Percentiles rank a stretch among this genome's conserved stretches.
Evolutionary conservation across 805 yeast genomes (phyloP).

Genomic region (Candida coquimbonensis): DNA sequence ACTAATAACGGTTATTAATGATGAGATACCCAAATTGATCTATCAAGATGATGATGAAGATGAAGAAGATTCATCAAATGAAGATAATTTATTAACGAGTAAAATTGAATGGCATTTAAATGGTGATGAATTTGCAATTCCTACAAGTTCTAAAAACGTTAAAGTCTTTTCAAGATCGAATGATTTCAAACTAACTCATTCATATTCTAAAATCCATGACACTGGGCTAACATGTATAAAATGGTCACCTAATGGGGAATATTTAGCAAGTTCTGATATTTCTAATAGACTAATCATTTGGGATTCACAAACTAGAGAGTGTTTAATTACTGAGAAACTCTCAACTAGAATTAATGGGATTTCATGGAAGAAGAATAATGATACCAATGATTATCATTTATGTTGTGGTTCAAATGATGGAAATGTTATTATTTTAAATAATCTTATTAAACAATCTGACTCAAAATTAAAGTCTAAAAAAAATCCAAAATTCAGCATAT

Average conservation of each 20-base stretch:
- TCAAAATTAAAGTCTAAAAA: background rate
- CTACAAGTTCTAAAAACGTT: slow-evolving; percentile 43
- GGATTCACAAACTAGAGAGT: slow-evolving; percentile 36
- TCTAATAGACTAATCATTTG: slow-evolving; percentile 49
- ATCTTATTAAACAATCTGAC: slow-evolving; percentile 19
- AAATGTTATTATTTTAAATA: slow-evolving; percentile 30
- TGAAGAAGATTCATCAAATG: slow-evolving; percentile 23
- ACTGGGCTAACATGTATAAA: slow-evolving; percentile 29
- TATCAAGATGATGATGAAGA: slow-evolving; percentile 33
- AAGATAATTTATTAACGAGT: slow-evolving; percentile 40
- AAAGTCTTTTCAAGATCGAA: slow-evolving; percentile 29
- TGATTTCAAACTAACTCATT: slow-evolving; percentile 9
- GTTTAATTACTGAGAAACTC: slow-evolving; percentile 26
- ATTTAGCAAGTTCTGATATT: slow-evolving; percentile 52
- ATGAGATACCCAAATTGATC: slow-evolving; percentile 33
- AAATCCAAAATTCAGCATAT: background rate
- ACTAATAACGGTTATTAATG: slow-evolving; percentile 37
- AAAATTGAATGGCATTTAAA: slow-evolving; percentile 63
- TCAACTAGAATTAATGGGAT: slow-evolving; percentile 24
- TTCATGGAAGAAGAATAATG: slow-evolving; percentile 28
- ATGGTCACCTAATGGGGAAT: slow-evolving; percentile 57
- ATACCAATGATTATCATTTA: slow-evolving; percentile 17
- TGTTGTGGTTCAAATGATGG: slow-evolving; percentile 31
- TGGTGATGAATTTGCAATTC: slow-evolving; percentile 65
- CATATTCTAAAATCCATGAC: slow-evolving; percentile 22